Base-by-base conservation (phyloP, 164 flowering plant genomes). In the Magnolia officinalis region DNA sequence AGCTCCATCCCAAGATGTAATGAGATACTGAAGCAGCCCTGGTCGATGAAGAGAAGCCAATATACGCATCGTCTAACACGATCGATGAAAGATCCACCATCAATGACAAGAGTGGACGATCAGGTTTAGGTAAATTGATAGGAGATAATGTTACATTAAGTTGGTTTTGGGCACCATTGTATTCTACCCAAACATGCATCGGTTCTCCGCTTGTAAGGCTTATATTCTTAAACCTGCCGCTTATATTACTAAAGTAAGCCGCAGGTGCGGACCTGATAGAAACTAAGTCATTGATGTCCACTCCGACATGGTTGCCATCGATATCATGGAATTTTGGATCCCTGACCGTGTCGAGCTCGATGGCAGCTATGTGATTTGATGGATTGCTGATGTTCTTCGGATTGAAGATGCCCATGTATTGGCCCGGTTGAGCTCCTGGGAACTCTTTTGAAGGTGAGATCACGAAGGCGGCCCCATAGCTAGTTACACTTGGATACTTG, bases 381-480 rank as follows among this genome's bases (percentile, higher is more conserved):
- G 81, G 1, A 49, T 50, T 18, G 11, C 85, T 84, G 52, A 82
- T 74, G 79, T 64, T 77, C 2, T 83, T 10, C 2, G n/a, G 0
- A 64, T 85, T 86, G 74, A 87, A 83, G 50, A 89, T 78, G 8
- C 91, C 90, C 8, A 89, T 71, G 72, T 78, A 85, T 14, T 80
- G 67, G 63, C 63, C 29, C 19, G 90, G 85, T n/a, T 78, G 81
- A 26, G 84, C 85, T 4, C 79, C 81, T 0, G 37, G 65, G 21
- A 82, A 74, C 8, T 83, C 74, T 49, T 79, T 75, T 0, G 85
- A 59, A 1, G 87, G 78, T 1, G 90, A 69, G 59, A 91, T 80
- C 0, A 86, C 76, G 82, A 91, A 87, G 63, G 92, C 88, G 9
- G 89, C 64, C 24, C 92, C 95, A 72, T 89, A 90, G 70, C 91